Base-by-base conservation (phyloP, 1,139 yeast genomes). In the Entelexis paramagnoliae region DNA sequence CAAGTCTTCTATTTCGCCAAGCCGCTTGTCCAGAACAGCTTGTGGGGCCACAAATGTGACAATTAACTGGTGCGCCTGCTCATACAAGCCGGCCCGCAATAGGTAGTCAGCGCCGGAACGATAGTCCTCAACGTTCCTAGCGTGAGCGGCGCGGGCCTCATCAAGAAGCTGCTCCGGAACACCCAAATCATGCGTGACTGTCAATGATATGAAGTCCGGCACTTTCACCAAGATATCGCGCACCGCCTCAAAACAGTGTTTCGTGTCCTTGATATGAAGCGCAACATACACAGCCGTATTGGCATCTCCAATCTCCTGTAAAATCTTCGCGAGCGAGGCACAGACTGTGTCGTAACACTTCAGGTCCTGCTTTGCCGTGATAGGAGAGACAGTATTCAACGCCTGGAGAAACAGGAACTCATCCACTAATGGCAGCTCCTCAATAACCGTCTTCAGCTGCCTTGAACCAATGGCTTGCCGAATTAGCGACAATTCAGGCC, bases 11-110 rank as follows among this genome's bases (percentile, higher is more conserved):
- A 86, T 67, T 16, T 66, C 62, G 3, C 63, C 65, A 9, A 75
- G 62, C 4, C 65, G 61, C 5, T 67, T 63, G 9, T 72, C 69
- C 29, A 84, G 74, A 30, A 81, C 75, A 28, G 79, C 73, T 44
- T 66, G 61, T 11, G 97, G 96, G 0, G 91, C 96, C 38, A 88
- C 81, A 16, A 72, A 65, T 3, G 68, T 62, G 3, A 79, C 62
- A 4, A 85, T 69, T 0, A 78, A 70, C 1, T 68, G 65, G 60
- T 85, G 94, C 0, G 95, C 95, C 44, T 77, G 79, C 1, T 68
- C 71, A 72, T 78, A 78, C 48, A 75, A 65, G 16, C 69, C 70
- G 0, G 95, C 95, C n/a, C 71, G 72, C 2, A 86, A 66, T 47
- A 83, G 74, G 22, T 81, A 77, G 47, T 74, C 71, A 2, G 81